Base-by-base conservation (phyloP, 169 alveolate genomes). In the Toxoplasma gondii region DNA sequence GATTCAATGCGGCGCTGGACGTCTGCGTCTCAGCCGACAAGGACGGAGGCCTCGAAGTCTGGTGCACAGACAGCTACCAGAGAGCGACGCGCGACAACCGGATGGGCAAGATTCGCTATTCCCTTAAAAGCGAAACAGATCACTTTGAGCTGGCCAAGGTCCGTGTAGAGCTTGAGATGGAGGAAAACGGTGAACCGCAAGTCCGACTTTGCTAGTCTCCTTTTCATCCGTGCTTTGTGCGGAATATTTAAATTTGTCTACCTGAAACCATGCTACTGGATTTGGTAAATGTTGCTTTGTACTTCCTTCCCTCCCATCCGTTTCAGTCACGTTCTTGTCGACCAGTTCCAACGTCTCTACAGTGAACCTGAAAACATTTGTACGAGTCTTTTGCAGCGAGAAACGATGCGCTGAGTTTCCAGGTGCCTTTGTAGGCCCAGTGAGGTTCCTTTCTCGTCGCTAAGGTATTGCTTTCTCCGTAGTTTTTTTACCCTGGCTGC, bases 21-120 rank as follows among this genome's bases (percentile, higher is more conserved):
- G 91, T 97, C 24, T 97, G 98, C 91, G 92, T 97, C 45, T 92
- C 97, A 0, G 97, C 97, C 39, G 98, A 98, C 95, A 84, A 93
- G 41, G 92, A 69, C 41, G 99, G 99, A 2, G 98, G 96, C 31
- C 94, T 98, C 53, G 99, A 98, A 44, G 86, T 98, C 53, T 97
- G 97, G 96, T 97, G 97, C 78, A 96, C 96, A 34, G 95, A 94
- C n/a, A 96, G 97, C 64, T 96, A 97, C 92, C 95, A 97, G 78
- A 94, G 97, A 41, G 98, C 98, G 83, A 93, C 93, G 36, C 84
- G 91, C 9, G 94, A 91, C 22, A 69, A 45, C 70, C 90, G 49
- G 39, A 49, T 88, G 34, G 94, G 39, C 44, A 54, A 27, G 44
- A 22, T 94, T 1, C 78, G 38, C 45, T 91, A 94, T 82, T 34